Conservation (phyloP, 768 basidiomycete genomes). For the Leucosporidium creatinivorum region DNA sequence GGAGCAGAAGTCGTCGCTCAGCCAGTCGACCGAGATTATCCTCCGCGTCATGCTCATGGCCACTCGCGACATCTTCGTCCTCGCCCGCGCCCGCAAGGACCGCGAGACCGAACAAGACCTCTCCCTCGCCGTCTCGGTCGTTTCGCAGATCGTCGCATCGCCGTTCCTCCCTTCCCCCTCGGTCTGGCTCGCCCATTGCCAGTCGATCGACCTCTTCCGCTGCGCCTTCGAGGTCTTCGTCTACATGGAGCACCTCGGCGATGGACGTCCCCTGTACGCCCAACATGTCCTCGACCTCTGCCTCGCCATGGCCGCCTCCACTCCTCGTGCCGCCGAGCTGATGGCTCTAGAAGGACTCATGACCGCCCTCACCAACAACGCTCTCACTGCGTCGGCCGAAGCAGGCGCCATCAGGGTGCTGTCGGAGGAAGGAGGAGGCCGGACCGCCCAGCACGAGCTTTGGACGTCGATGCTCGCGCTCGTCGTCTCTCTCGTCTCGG, state of each 20-base stretch:
- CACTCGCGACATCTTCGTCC: constrained; percentile 56
- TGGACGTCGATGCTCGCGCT: constrained; percentile 81
- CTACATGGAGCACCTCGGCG: constrained; percentile 48
- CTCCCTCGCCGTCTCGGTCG: constrained; percentile 71
- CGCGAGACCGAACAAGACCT: constrained; percentile 63
- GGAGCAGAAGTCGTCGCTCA: constrained; percentile 48
- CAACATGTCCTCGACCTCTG: constrained; percentile 72
- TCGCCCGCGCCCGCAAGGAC: constrained; percentile 51
- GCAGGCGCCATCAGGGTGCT: constrained; percentile 62
- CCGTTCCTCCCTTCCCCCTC: constrained; percentile 63
- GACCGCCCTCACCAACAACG: constrained; percentile 73
- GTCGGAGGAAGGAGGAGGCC: constrained; percentile 54
- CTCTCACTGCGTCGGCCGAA: constrained; percentile 67
- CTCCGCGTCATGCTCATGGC: constrained; percentile 58
- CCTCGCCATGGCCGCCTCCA: constrained; percentile 66
- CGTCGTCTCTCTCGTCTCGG: constrained; percentile 66
- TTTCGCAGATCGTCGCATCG: constrained; percentile 65
- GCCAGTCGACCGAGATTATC: constrained; percentile 41
- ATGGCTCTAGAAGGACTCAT: constrained; percentile 77
- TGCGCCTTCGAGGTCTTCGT: constrained; percentile 46
- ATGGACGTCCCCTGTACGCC: constrained; percentile 47
- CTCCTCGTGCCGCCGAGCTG: constrained; percentile 66
- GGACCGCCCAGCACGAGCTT: constrained; percentile 53
- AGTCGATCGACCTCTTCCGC: constrained; percentile 70
- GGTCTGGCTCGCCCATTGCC: constrained; percentile 70